These are phyloP conservation scores for Pulveroboletus sp. DNA, from an alignment of 768 basidiomycete species.

Conservation along the genomic window DNA sequence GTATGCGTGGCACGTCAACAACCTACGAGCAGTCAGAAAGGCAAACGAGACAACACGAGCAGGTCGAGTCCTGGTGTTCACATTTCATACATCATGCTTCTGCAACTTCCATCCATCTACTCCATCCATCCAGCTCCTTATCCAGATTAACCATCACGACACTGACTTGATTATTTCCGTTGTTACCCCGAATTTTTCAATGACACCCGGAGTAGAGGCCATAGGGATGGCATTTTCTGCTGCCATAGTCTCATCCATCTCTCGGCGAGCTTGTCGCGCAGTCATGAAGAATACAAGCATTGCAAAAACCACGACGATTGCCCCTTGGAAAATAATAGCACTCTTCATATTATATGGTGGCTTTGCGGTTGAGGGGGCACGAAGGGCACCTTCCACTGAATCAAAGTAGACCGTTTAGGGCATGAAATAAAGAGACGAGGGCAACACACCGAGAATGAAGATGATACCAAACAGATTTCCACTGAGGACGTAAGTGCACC, in stretches of 20 bases:
- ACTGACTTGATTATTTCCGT: not conserved
- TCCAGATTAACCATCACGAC: not conserved
- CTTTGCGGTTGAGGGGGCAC: conserved; percentile 50
- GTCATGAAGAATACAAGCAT: conserved; percentile 45
- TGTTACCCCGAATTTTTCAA: not conserved
- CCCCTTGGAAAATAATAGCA: conserved; percentile 63
- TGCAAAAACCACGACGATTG: conserved; percentile 39
- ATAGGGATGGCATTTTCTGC: not conserved
- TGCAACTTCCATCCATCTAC: not conserved
- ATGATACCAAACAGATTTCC: conserved; percentile 63
- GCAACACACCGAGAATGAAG: conserved; percentile 53
- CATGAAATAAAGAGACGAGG: not conserved
- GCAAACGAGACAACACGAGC: not conserved
- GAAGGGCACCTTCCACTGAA: conserved; percentile 63
- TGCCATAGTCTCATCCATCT: conserved; percentile 53
- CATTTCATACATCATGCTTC: not conserved
- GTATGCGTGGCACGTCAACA: not conserved
- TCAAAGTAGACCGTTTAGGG: not conserved
- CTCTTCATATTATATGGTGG: conserved; percentile 74
- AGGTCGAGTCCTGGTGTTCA: not conserved
- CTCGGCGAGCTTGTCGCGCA: conserved; percentile 60
- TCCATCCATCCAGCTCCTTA: not conserved
- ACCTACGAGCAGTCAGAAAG: not conserved
- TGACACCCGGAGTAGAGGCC: not conserved
- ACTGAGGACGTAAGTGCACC: conserved; percentile 30